Percentiles rank a stretch among this genome's conserved stretches.
phyloP scores from a whole-genome alignment of 2,329 filamentous ascomycete genomes.

The Aspergillus jensenii region DNA sequence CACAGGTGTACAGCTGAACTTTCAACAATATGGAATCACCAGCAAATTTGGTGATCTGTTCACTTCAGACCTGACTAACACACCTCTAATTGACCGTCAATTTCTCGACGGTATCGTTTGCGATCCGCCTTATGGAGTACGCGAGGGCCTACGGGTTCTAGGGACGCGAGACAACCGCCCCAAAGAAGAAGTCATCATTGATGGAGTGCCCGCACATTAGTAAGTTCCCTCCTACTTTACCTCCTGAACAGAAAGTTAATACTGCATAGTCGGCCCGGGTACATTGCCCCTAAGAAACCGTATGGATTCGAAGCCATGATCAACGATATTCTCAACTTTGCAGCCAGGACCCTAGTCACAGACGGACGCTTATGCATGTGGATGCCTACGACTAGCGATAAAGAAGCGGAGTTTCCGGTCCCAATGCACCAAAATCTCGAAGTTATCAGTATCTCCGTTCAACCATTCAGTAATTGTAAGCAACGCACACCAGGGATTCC shows the following conservation, averaged over 20 bases:
- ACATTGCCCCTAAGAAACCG: slow-evolving; percentile 83
- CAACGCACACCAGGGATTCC: slow-evolving; percentile 21
- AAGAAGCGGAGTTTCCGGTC: slow-evolving; percentile 72
- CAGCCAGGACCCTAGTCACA: slow-evolving; percentile 72
- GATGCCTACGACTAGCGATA: slow-evolving; percentile 90
- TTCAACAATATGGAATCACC: slow-evolving; percentile 74
- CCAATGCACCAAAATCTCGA: slow-evolving; percentile 75
- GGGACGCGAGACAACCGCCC: slow-evolving; percentile 65
- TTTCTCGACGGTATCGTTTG: slow-evolving; percentile 89
- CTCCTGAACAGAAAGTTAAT: neutral
- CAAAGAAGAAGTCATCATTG: slow-evolving; percentile 60
- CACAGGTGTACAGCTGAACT: slow-evolving; percentile 65
- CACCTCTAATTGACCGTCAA: slow-evolving; percentile 62
- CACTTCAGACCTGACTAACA: slow-evolving; percentile 83
- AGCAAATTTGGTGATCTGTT: slow-evolving; percentile 73
- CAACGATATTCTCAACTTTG: slow-evolving; percentile 83
- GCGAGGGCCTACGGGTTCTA: slow-evolving; percentile 86
- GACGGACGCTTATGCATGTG: slow-evolving; percentile 84
- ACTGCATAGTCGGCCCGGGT: slow-evolving; percentile 58
- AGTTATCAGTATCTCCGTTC: slow-evolving; percentile 73
- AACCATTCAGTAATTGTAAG: slow-evolving; percentile 84
- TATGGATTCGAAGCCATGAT: slow-evolving; percentile 92
- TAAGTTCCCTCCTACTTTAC: slow-evolving; percentile 42
- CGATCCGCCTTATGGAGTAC: slow-evolving; percentile 92
- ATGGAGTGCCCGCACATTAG: slow-evolving; percentile 69